These are phyloP conservation scores for Erodium moschatum DNA, from an alignment of 441 rosid species.

Conservation along the genomic window DNA sequence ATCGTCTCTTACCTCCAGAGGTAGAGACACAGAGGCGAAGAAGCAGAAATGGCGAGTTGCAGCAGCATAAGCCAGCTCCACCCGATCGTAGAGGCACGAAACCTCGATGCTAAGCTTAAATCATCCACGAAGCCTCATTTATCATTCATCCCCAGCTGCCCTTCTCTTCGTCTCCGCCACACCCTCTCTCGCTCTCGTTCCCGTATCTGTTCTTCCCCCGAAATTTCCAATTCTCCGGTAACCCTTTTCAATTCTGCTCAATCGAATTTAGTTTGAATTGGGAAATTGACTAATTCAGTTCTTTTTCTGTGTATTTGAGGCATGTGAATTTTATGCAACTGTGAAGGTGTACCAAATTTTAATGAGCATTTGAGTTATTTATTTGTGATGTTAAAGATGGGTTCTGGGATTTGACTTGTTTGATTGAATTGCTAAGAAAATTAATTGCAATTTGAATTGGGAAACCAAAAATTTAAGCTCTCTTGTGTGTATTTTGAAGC, in stretches of 20 bases:
- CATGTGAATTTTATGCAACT: not conserved
- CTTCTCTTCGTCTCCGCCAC: slow-evolving; percentile 1
- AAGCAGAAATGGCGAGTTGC: slow-evolving; percentile 1
- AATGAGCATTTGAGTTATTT: not conserved
- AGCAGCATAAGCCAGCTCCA: not conserved
- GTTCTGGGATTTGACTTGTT: too few relatives aligned
- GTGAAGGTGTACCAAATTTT: not conserved
- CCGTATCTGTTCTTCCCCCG: not conserved
- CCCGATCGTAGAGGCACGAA: not conserved
- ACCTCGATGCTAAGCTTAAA: not conserved
- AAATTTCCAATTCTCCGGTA: not conserved
- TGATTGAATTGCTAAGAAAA: too few relatives aligned
- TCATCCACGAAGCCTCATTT: not conserved
- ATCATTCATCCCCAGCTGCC: not conserved
- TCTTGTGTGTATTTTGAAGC: too few relatives aligned
- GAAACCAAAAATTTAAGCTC: too few relatives aligned
- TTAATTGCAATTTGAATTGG: too few relatives aligned
- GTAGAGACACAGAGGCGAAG: not conserved
- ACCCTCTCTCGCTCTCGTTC: slow-evolving; percentile 2
- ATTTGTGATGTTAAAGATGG: too few relatives aligned
- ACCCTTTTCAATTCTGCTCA: not conserved
- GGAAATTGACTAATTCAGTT: not conserved
- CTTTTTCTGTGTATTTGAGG: not conserved
- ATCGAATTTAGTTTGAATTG: not conserved
- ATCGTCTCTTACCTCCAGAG: not conserved